Conservation (phyloP, 1,284 basidiomycete genomes). For the Leccinum solheimii region DNA sequence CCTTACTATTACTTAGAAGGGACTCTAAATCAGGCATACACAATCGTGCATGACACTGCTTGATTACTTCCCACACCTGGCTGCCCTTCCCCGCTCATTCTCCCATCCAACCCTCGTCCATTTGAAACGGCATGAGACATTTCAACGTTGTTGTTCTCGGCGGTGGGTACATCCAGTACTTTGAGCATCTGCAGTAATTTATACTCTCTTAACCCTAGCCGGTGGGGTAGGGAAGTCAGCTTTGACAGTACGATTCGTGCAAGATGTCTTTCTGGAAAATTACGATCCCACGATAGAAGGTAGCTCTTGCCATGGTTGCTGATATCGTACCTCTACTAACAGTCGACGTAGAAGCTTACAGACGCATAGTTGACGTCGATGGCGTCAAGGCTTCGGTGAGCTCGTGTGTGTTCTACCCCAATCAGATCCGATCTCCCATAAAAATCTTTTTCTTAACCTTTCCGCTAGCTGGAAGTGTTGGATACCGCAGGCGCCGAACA, state of each 20-base stretch:
- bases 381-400: slow-evolving; percentile 56
- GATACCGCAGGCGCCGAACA: slow-evolving; percentile 93
- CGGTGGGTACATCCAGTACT: slow-evolving; percentile 45
- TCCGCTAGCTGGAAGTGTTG: slow-evolving; percentile 72
- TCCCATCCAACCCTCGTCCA: slow-evolving; percentile 6
- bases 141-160: slow-evolving; percentile 78
- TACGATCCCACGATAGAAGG: slow-evolving; percentile 87
- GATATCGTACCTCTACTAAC: slow-evolving; percentile 7
- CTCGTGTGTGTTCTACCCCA: slow-evolving; percentile 27
- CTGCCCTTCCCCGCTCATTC: slow-evolving; percentile 14
- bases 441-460: slow-evolving; percentile 14
- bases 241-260: slow-evolving; percentile 71
- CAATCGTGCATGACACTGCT: slow-evolving; percentile 21
- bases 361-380: slow-evolving; percentile 60
- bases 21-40: slow-evolving; percentile 14
- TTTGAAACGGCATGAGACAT: slow-evolving; percentile 49
- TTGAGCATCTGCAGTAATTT: slow-evolving; percentile 8
- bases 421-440: slow-evolving; percentile 14
- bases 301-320: slow-evolving; percentile 26
- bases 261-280: slow-evolving; percentile 70
- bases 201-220: slow-evolving; percentile 43
- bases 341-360: slow-evolving; percentile 42
- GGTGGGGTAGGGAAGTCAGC: slow-evolving; percentile 87
- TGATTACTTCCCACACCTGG: slow-evolving; percentile 29
- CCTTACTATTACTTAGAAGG: slow-evolving; percentile 5